Evolutionary conservation across 495 filamentous ascomycete genomes (phyloP), one percentile per base, ranked within the genome.

Genomic region (Trichodelitschia bisporula): DNA sequence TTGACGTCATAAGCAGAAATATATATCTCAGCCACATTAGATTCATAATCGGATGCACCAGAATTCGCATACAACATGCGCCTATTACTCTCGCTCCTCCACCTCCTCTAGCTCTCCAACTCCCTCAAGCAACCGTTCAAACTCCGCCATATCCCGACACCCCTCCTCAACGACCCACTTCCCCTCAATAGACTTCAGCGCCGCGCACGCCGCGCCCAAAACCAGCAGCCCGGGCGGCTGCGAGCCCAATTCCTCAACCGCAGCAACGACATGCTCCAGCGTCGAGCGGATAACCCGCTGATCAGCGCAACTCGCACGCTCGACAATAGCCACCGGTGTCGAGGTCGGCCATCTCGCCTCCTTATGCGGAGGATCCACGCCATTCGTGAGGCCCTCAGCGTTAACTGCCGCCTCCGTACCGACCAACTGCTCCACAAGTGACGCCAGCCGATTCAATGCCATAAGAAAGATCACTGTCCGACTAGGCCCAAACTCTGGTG

Each of bases 401-500:
- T 24, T 24, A 8, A 24, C 21, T 8, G 21, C 21, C 10, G 8
- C 26, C 8, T 16, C 26, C 9, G 9, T 11, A 8, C 21, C 21
- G 2, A 55, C 57, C 2, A 93, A 37, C 14, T 28, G 40, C 3
- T 34, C 31, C 4, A 55, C 61, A 0, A 97, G 53, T 3, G 64
- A 68, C 11, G 46, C 58, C 1, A 97, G 63, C 11, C 86, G 64
- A 54, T 97, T 86, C 35, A 97, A 53, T 18, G 80, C 77, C 86
- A 97, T 97, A 17, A 97, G 50, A 33, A 93, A 92, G n/a, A 97
- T 73, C 3, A 82, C 77, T 0, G 86, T 97, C 35, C 80, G 61
- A 2, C 62, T 72, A 0, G 51, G 47, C 2, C 83, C 66, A 44
- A 68, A 92, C 38, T 71, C 67, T 0, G 86, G 89, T 24, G 79